A percentile compares a stretch with the other conserved stretches of the same genome.
Conservation (phyloP, 805 yeast species). For the Yamadazyma phyllophila region DNA sequence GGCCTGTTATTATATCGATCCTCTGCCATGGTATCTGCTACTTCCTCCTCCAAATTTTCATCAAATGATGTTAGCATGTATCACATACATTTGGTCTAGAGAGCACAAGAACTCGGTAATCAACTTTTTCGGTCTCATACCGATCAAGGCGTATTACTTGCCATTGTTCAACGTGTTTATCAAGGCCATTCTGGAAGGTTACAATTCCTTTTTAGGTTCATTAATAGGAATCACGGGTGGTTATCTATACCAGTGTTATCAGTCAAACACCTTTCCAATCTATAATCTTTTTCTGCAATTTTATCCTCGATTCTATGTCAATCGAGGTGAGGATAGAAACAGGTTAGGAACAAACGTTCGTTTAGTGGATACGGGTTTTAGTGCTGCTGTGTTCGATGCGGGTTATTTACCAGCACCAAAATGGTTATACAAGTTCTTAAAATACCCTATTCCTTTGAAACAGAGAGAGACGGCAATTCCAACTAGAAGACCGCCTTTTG, state of each 20-base stretch:
- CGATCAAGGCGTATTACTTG: slow-evolving; percentile 55
- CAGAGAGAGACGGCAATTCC: slow-evolving; percentile 29
- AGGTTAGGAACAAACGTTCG: slow-evolving; percentile 30
- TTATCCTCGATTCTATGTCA: slow-evolving; percentile 15
- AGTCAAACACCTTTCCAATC: slow-evolving; percentile 50
- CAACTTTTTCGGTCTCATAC: slow-evolving; percentile 50
- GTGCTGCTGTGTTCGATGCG: slow-evolving; percentile 46
- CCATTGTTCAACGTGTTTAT: slow-evolving; percentile 40
- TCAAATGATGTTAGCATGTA: slow-evolving; percentile 48
- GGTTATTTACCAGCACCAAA: slow-evolving; percentile 59
- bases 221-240: slow-evolving; percentile 54
- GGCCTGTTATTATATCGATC: slow-evolving; percentile 22
- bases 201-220: slow-evolving; percentile 37
- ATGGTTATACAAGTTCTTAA: slow-evolving; percentile 32
- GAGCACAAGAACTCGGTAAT: slow-evolving; percentile 51
- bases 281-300: slow-evolving; percentile 37
- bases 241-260: slow-evolving; percentile 60
- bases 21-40: not conserved
- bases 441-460: slow-evolving; percentile 26
- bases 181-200: slow-evolving; percentile 42
- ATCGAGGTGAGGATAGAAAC: slow-evolving; percentile 15
- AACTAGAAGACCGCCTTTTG: not conserved
- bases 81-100: slow-evolving; percentile 63
- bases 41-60: slow-evolving; percentile 23
- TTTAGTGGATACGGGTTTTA: slow-evolving; percentile 18